phyloP scores from a whole-genome alignment of 768 basidiomycete species.

The Phylloporus arenicola region DNA sequence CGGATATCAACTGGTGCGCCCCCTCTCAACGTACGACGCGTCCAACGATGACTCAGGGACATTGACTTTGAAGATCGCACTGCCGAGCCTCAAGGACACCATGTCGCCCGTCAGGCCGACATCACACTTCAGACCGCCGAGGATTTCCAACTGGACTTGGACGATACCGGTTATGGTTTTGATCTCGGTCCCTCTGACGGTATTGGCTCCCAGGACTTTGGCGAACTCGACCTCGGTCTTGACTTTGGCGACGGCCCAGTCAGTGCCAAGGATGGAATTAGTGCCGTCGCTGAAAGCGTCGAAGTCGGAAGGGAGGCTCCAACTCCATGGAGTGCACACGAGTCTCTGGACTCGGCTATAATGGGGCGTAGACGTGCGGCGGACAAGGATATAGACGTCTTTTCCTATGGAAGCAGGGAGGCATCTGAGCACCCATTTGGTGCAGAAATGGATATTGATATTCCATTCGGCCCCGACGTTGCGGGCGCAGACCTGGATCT shows the following conservation, averaged over 20 bases:
- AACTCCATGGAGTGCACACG: conserved; percentile 37
- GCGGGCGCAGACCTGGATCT: conserved; percentile 59
- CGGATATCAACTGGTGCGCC: conserved; percentile 73
- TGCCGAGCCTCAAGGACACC: conserved; percentile 63
- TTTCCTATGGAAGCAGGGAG: conserved; percentile 63
- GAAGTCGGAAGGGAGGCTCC: conserved; percentile 75
- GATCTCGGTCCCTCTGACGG: conserved; percentile 77
- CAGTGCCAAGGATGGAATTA: conserved; percentile 34
- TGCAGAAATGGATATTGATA: conserved; percentile 46
- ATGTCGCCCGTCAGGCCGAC: conserved; percentile 80
- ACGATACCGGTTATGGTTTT: conserved; percentile 57
- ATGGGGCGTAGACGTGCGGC: conserved; percentile 41
- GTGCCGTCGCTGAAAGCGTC: conserved; percentile 53
- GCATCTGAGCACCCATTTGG: conserved; percentile 63
- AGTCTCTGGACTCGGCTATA: conserved; percentile 60
- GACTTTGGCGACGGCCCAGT: conserved; percentile 64
- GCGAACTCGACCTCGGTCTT: conserved; percentile 67
- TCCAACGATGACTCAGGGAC: conserved; percentile 48
- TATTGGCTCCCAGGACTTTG: conserved; percentile 81
- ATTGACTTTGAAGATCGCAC: conserved; percentile 67
- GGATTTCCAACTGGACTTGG: conserved; percentile 63
- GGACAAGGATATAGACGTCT: conserved; percentile 53
- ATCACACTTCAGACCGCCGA: conserved; percentile 81
- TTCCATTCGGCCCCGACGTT: conserved; percentile 47
- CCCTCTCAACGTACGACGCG: background rate